Conservation (phyloP, 345 rosid genomes). For the Euclidium syriacum region DNA sequence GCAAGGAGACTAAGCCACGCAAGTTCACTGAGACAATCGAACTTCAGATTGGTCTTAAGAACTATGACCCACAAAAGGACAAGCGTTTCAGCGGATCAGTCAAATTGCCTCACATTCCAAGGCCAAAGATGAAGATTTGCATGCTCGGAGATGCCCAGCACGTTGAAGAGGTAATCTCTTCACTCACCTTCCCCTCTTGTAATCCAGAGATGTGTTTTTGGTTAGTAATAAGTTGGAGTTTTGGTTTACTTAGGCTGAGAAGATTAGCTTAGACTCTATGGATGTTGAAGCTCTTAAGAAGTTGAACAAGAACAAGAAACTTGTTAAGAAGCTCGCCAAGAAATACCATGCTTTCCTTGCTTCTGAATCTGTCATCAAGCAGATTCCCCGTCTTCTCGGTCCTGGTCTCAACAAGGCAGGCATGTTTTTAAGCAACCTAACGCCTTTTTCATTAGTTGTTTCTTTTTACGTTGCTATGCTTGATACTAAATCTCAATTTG, state of each 20-base stretch:
- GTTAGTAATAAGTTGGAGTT: not conserved
- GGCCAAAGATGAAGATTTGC: slow-evolving; percentile 91
- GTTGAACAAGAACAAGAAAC: slow-evolving; percentile 73
- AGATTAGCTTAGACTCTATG: slow-evolving; percentile 63
- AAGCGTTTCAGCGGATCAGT: slow-evolving; percentile 94
- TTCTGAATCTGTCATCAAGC: slow-evolving; percentile 78
- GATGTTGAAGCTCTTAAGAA: slow-evolving; percentile 73
- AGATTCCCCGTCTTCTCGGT: slow-evolving; percentile 80
- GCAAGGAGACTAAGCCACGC: slow-evolving; percentile 56
- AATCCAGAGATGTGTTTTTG: not conserved
- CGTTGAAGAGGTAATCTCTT: slow-evolving; percentile 68
- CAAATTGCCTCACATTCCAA: slow-evolving; percentile 86
- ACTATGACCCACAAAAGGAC: slow-evolving; percentile 93
- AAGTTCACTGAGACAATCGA: slow-evolving; percentile 88
- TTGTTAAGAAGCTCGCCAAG: slow-evolving; percentile 81
- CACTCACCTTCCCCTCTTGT: not conserved
- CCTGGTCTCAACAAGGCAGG: slow-evolving; percentile 95
- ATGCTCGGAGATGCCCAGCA: slow-evolving; percentile 98
- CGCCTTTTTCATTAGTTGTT: not conserved
- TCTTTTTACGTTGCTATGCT: not conserved
- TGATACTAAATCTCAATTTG: not conserved
- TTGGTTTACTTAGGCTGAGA: slow-evolving; percentile 49
- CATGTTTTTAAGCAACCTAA: slow-evolving; percentile 28
- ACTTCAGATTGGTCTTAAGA: slow-evolving; percentile 91
- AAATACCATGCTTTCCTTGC: slow-evolving; percentile 75